A percentile compares a stretch with the other conserved stretches of the same genome.
Conservation (phyloP, 2,329 filamentous ascomycete species). For the Oidium heveae region DNA sequence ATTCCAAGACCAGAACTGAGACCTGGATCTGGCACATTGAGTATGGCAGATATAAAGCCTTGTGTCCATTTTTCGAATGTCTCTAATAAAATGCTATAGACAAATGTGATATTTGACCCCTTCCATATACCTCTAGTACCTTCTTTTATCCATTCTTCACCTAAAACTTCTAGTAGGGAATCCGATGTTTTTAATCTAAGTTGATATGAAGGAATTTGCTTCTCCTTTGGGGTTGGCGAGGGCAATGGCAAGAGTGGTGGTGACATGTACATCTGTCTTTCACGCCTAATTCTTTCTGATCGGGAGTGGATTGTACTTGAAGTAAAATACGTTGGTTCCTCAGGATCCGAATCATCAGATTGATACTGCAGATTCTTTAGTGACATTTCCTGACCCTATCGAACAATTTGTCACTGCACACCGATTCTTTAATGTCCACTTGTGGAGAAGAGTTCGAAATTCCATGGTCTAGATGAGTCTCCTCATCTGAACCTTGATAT, state of each 20-base stretch:
- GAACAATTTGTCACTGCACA: slow-evolving; percentile 5
- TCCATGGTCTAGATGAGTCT: not conserved
- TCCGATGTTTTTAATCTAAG: slow-evolving; percentile 49
- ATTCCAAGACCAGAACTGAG: slow-evolving; percentile 20
- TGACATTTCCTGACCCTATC: not conserved
- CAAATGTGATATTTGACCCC: slow-evolving; percentile 70
- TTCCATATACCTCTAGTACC: slow-evolving; percentile 90
- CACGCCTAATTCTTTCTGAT: slow-evolving; percentile 14
- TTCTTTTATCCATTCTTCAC: slow-evolving; percentile 71
- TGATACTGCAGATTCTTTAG: slow-evolving; percentile 15
- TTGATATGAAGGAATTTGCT: slow-evolving; percentile 24
- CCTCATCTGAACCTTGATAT: slow-evolving; percentile 18
- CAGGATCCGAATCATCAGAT: slow-evolving; percentile 45
- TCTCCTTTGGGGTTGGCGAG: slow-evolving; percentile 13
- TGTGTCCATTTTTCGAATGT: slow-evolving; percentile 81
- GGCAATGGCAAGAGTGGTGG: slow-evolving; percentile 6
- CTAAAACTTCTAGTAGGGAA: slow-evolving; percentile 65
- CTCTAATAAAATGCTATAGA: slow-evolving; percentile 68
- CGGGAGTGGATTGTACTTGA: slow-evolving; percentile 24
- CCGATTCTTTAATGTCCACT: slow-evolving; percentile 6
- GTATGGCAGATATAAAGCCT: slow-evolving; percentile 67
- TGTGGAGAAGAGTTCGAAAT: slow-evolving; percentile 1
- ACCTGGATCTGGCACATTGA: slow-evolving; percentile 70
- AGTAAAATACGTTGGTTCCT: slow-evolving; percentile 69
- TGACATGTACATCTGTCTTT: slow-evolving; percentile 2